These are phyloP conservation scores for Eimeria nieschulzi DNA, from an alignment of 169 alveolate genomes.

Conservation along the genomic window DNA sequence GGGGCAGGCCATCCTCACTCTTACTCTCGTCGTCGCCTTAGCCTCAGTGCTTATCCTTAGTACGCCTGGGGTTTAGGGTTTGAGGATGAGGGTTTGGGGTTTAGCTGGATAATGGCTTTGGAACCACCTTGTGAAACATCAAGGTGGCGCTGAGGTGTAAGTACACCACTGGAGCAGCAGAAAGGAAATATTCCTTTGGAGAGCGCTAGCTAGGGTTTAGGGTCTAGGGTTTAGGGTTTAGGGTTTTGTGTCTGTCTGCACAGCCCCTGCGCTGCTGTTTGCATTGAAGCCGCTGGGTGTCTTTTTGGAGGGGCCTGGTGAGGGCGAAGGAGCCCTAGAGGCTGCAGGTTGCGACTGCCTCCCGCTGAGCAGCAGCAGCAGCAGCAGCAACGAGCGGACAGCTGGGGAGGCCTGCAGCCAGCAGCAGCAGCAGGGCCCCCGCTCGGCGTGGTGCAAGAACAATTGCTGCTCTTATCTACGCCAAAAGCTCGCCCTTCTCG, in stretches of 20 bases:
- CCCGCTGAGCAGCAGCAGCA: slow-evolving; percentile 34
- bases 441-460: slow-evolving; percentile 46
- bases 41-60: slow-evolving; percentile 75
- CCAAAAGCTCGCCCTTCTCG: slow-evolving; percentile 1
- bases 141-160: no score
- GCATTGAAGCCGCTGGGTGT: slow-evolving; percentile 36
- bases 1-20: slow-evolving; percentile 76
- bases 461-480: slow-evolving; percentile 47
- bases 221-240: slow-evolving; percentile 13
- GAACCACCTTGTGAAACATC: no score
- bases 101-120: no score
- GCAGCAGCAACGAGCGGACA: slow-evolving; percentile 1
- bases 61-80: slow-evolving; percentile 21
- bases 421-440: slow-evolving; percentile 28
- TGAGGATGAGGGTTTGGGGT: neutral
- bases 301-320: neutral
- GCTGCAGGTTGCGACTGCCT: neutral
- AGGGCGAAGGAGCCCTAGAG: neutral
- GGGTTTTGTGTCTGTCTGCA: slow-evolving; percentile 7
- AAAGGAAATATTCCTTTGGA: no score
- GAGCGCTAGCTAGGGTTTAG: neutral
- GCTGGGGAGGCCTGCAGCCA: neutral
- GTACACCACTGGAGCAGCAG: no score
- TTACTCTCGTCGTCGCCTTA: slow-evolving; percentile 63
- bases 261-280: slow-evolving; percentile 64